These are phyloP conservation scores for Lathyrus sativus DNA, from an alignment of 306 rosid genomes.

Conservation along the genomic window DNA sequence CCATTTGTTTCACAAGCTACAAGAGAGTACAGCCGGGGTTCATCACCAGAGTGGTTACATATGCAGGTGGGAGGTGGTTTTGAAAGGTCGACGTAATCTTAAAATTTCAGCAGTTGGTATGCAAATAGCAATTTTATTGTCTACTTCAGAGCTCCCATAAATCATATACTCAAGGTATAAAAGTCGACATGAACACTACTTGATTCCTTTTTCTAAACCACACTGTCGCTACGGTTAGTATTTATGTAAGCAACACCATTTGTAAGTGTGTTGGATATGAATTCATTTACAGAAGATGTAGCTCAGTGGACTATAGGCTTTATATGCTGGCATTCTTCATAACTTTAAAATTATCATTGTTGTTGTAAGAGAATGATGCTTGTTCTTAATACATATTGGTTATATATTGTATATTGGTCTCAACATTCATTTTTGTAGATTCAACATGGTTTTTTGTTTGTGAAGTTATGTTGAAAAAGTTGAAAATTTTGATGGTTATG, in stretches of 20 bases:
- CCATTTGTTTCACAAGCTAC: conserved; percentile 69
- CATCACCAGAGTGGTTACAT: conserved; percentile 91
- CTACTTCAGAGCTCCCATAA: conserved; percentile 48
- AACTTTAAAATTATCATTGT: conserved; percentile 43
- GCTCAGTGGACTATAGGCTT: conserved; percentile 44
- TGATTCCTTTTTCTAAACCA: conserved; percentile 43
- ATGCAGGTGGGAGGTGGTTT: conserved; percentile 94
- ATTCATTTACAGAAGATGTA: conserved; percentile 49
- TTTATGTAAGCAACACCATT: conserved; percentile 47
- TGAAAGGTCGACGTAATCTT: conserved; percentile 65
- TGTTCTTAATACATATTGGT: conserved; percentile 51
- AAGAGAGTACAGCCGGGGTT: conserved; percentile 72
- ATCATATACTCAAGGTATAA: conserved; percentile 52
- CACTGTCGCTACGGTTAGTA: conserved; percentile 42
- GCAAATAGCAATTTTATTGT: conserved; percentile 43
- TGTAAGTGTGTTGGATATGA: conserved; percentile 55
- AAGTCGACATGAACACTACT: conserved; percentile 45
- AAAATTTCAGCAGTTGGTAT: conserved; percentile 45
- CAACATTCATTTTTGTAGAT: conserved; percentile 33
- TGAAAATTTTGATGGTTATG: not conserved
- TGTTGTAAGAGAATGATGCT: conserved; percentile 57
- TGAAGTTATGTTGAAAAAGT: conserved; percentile 50
- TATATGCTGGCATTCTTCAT: conserved; percentile 13
- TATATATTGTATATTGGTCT: conserved; percentile 44
- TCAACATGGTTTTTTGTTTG: conserved; percentile 44